A percentile compares a stretch with the other conserved stretches of the same genome.
Evolutionary conservation across 164 flowering plant species (phyloP).

Genomic region (Malania oleifera): DNA sequence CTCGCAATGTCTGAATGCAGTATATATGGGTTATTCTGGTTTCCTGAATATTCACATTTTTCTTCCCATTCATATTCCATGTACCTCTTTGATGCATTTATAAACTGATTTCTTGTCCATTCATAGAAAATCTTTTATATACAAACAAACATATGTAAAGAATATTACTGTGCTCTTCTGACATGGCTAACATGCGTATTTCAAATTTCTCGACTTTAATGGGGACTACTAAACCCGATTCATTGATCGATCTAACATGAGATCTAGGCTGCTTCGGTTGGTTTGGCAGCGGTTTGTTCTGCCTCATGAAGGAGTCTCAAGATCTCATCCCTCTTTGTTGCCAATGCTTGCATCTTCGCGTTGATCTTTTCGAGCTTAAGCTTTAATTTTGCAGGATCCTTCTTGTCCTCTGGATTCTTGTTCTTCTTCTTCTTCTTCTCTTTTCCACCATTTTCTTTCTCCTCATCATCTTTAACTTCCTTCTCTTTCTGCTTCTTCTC

Average conservation of each 20-base stretch:
- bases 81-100: no score
- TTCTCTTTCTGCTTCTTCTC: constrained; percentile 19
- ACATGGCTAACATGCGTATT: no score
- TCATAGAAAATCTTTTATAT: no score
- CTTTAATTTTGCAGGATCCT: constrained; percentile 40
- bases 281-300: constrained; percentile 12
- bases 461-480: constrained; percentile 19
- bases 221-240: no score
- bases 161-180: no score
- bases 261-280: background rate
- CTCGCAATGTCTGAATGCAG: no score
- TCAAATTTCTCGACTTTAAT: no score
- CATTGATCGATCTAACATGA: background rate
- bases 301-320: constrained; percentile 35
- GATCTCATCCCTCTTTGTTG: constrained; percentile 41
- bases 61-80: no score
- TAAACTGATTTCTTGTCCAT: no score
- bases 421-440: constrained; percentile 41
- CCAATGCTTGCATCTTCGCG: constrained; percentile 39
- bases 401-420: constrained; percentile 61
- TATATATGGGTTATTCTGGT: no score
- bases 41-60: no score
- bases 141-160: no score
- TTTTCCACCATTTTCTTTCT: constrained; percentile 12
- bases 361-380: constrained; percentile 52